phyloP scores from a whole-genome alignment of 2,329 filamentous ascomycete genomes.

The Immersiporthe knoxdaviesiana region DNA sequence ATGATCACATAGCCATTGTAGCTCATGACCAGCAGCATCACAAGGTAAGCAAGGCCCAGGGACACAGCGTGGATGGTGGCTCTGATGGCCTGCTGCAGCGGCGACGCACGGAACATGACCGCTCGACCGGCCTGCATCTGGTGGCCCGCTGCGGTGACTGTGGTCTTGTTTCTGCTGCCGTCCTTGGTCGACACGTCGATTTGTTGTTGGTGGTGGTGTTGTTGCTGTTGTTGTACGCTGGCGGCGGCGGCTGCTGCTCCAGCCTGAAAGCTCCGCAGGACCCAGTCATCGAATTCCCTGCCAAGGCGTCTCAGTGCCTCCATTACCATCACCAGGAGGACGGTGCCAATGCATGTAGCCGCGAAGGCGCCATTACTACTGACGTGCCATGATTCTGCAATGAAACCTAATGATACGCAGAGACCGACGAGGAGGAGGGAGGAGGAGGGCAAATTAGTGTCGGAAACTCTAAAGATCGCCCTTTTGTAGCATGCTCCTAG shows the following conservation, averaged over 20 bases:
- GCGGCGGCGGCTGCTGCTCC: constrained; percentile 40
- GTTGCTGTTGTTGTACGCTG: constrained; percentile 16
- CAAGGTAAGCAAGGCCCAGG: constrained; percentile 48
- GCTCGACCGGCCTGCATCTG: neutral
- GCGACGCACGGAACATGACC: constrained; percentile 42
- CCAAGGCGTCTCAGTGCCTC: constrained; percentile 46
- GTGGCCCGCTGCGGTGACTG: constrained; percentile 21
- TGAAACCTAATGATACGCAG: constrained; percentile 40
- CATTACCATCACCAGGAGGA: constrained; percentile 45
- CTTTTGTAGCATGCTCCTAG: neutral
- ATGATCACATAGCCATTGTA: constrained; percentile 52
- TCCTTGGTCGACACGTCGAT: constrained; percentile 27
- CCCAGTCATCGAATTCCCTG: constrained; percentile 47
- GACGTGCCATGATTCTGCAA: constrained; percentile 46
- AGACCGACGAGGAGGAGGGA: no score
- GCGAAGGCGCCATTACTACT: constrained; percentile 46
- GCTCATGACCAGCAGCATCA: constrained; percentile 52
- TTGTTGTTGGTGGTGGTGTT: no score
- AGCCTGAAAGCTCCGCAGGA: constrained; percentile 44
- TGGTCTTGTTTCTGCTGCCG: constrained; percentile 16
- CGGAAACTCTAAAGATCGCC: neutral
- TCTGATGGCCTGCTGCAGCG: constrained; percentile 46
- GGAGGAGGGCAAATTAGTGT: neutral
- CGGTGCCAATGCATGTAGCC: constrained; percentile 48
- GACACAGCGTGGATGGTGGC: constrained; percentile 44